phyloP scores from a whole-genome alignment of 139 green algal genomes.

The Haematococcus lacustris region DNA sequence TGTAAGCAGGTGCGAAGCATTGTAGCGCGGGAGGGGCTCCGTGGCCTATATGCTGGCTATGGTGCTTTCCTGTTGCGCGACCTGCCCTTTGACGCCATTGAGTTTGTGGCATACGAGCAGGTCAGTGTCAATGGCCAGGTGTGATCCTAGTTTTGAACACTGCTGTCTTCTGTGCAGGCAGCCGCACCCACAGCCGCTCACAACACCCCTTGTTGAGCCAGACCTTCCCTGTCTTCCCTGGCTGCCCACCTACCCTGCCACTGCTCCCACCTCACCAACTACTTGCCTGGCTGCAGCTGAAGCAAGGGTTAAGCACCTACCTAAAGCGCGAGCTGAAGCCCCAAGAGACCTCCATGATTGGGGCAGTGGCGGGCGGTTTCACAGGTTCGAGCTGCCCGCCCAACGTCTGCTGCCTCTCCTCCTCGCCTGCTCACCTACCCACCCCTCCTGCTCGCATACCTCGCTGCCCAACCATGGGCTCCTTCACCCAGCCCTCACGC shows the following conservation, averaged over 20 bases:
- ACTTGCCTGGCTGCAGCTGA: no score
- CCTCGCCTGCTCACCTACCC: background rate
- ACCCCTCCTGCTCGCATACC: no score
- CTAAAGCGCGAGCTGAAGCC: constrained; percentile 53
- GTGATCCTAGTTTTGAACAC: background rate
- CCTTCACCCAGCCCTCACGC: no score
- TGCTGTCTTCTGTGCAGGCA: no score
- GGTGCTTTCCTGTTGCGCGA: constrained; percentile 95
- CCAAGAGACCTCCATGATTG: constrained; percentile 57
- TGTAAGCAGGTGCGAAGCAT: constrained; percentile 69
- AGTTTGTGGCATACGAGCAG: constrained; percentile 91
- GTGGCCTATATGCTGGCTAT: constrained; percentile 90
- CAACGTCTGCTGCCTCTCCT: no score
- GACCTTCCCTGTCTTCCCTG: no score
- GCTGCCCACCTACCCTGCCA: no score
- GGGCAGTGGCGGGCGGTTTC: constrained; percentile 70
- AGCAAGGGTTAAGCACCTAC: constrained; percentile 4
- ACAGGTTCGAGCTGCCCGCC: no score
- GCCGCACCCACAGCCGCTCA: no score
- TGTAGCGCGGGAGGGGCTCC: constrained; percentile 63
- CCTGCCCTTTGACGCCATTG: constrained; percentile 97
- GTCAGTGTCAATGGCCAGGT: constrained; percentile 29
- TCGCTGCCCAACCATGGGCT: no score
- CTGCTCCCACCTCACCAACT: no score
- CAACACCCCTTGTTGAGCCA: no score